These are phyloP conservation scores for Boletus subcaerulescens DNA, from an alignment of 768 basidiomycete genomes.

Conservation along the genomic window DNA sequence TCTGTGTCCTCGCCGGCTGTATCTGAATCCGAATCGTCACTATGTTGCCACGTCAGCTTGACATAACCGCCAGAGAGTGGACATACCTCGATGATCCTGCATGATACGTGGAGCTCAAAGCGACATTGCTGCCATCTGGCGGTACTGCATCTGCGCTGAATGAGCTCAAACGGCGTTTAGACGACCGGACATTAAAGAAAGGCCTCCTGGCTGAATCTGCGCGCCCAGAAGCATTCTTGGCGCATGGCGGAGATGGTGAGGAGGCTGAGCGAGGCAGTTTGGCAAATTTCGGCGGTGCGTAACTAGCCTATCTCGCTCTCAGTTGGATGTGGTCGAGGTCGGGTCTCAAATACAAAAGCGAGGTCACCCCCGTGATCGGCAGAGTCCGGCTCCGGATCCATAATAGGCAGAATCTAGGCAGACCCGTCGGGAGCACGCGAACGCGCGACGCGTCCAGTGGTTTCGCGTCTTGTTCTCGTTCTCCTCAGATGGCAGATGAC, in stretches of 20 bases:
- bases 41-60: conserved; percentile 23
- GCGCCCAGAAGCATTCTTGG: conserved; percentile 50
- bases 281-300: conserved; percentile 24
- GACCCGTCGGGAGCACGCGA: neutral
- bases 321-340: conserved; percentile 3
- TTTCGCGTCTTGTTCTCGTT: conserved; percentile 12
- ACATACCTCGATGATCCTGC: conserved; percentile 78
- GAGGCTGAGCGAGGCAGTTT: conserved; percentile 80
- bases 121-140: conserved; percentile 39
- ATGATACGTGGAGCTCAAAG: conserved; percentile 86
- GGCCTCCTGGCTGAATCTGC: conserved; percentile 44
- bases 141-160: conserved; percentile 18
- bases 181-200: conserved; percentile 27
- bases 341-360: conserved; percentile 9
- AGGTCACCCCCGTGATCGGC: neutral
- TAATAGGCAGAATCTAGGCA: conserved; percentile 7
- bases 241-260: conserved; percentile 70
- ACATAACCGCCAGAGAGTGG: neutral
- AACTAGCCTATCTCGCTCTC: neutral
- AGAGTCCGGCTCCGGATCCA: neutral
- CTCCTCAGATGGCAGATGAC: conserved; percentile 24
- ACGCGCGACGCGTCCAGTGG: conserved; percentile 11
- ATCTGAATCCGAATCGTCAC: conserved; percentile 50
- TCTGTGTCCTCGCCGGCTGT: conserved; percentile 61
- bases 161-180: conserved; percentile 26